phyloP scores from a whole-genome alignment of 148 eudicot species.

The Polygonum aviculare region DNA sequence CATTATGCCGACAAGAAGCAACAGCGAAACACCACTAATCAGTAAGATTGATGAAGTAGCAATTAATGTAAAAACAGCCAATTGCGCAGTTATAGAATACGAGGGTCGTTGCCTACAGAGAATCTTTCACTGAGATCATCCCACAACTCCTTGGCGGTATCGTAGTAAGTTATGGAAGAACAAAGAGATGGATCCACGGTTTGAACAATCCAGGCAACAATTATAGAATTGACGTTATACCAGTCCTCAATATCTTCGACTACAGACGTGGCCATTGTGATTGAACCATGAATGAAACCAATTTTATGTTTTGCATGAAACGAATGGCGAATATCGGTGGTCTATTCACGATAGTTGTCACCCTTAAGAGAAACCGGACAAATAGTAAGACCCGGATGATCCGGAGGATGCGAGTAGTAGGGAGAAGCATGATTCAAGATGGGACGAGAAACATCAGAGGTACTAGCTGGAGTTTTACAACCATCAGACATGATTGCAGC shows the following conservation, averaged over 20 bases:
- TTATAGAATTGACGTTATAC: neutral
- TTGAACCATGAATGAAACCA: neutral
- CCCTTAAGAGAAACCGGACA: neutral
- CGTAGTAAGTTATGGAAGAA: neutral
- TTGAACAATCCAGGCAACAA: neutral
- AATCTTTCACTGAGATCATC: neutral
- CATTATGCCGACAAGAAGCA: no score
- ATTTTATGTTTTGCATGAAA: neutral
- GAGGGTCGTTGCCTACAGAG: neutral
- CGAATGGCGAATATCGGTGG: neutral
- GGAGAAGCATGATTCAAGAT: neutral
- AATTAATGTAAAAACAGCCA: no score
- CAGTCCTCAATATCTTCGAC: neutral
- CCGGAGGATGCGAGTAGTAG: neutral
- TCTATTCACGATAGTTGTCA: neutral
- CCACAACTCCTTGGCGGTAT: neutral
- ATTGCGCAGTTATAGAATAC: neutral
- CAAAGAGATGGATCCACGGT: constrained; percentile 3
- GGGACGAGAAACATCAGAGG: no score
- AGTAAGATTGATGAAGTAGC: no score
- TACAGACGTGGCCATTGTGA: neutral
- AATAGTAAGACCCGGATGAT: no score
- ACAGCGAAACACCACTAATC: no score
- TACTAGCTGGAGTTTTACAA: no score
- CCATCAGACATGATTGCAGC: no score